Base-by-base conservation (phyloP, 108 stramenopile genomes). In the Pseudonitzschia pungens region DNA sequence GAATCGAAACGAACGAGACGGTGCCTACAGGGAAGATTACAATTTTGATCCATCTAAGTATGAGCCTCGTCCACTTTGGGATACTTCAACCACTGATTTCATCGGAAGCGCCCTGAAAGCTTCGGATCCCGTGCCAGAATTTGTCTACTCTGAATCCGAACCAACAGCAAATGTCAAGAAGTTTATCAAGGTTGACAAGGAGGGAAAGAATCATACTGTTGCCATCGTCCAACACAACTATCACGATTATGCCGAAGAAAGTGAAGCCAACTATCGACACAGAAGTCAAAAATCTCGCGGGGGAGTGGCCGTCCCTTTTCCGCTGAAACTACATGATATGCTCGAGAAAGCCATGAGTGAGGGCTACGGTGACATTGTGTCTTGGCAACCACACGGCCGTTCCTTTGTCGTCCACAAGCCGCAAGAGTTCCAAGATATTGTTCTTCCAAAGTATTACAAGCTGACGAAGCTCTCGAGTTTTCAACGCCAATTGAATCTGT, bases 401-500 rank as follows among this genome's bases (percentile, higher is more conserved):
- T 90, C 84, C 81, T 95, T 97, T 70, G 69, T 92, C 40, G 90
- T 98, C 22, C 89, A 90, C 78, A 86, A 97, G 69, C 90, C 88
- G 2, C 83, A 94, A 71, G 85, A 85, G 26, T 96, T 96, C 66
- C 80, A 74, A 14, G 83, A 92, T 10, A 84, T 96, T 68, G 60
- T 62, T 28, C 84, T 97, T 82, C 94, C 89, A 28, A 75, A 81
- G 58, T 96, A 90, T 72, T 98, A 96, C 82, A 89, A 92, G 76
- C 94, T 94, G 60, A 80, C 82, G 70, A 93, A 92, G 81, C 81
- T 90, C 71, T 88, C 95, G 20, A 89, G 86, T 65, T 96, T 97
- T 69, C 96, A 97, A 71, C 81, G 96, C 12, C 96, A 97, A 77
- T 79, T 96, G 70, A 96, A 96, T 67, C 89, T 96, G 10, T 95